phyloP scores from a whole-genome alignment of 1,284 basidiomycete genomes.

The Cryptococcus sp. region DNA sequence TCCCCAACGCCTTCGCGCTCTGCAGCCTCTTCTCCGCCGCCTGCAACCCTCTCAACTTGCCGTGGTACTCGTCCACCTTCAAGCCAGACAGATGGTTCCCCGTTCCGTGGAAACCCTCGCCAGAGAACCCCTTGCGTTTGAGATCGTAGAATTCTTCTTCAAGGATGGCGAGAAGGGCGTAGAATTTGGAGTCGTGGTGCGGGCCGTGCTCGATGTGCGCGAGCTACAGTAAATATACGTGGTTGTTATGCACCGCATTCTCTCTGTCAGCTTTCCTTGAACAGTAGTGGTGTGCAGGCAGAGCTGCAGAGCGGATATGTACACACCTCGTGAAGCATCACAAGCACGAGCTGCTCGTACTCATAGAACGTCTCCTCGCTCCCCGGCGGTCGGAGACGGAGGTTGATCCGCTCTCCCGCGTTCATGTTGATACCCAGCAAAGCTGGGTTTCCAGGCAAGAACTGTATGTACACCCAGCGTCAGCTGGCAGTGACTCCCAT shows the following conservation, averaged over 20 bases:
- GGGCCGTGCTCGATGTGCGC: constrained; percentile 84
- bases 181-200: constrained; percentile 68
- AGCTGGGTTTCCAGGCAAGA: constrained; percentile 70
- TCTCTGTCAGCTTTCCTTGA: not conserved
- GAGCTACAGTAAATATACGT: constrained; percentile 54
- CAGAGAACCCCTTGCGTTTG: constrained; percentile 67
- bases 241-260: not conserved
- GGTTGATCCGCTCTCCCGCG: constrained; percentile 69
- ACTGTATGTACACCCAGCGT: constrained; percentile 43
- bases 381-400: constrained; percentile 69
- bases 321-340: constrained; percentile 82
- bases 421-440: constrained; percentile 69
- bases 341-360: constrained; percentile 66
- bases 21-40: constrained; percentile 69
- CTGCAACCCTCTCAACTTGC: constrained; percentile 63
- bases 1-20: constrained; percentile 55
- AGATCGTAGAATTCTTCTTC: constrained; percentile 78
- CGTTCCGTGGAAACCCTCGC: constrained; percentile 74
- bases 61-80: constrained; percentile 63
- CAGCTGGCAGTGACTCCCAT: constrained; percentile 4
- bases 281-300: not conserved
- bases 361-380: constrained; percentile 70
- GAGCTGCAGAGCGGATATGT: not conserved
- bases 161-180: constrained; percentile 69
- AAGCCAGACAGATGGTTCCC: constrained; percentile 65